Evolutionary conservation across 768 basidiomycete genomes (phyloP), one percentile per base, ranked within the genome.

Genomic region (Suillus luteus): DNA sequence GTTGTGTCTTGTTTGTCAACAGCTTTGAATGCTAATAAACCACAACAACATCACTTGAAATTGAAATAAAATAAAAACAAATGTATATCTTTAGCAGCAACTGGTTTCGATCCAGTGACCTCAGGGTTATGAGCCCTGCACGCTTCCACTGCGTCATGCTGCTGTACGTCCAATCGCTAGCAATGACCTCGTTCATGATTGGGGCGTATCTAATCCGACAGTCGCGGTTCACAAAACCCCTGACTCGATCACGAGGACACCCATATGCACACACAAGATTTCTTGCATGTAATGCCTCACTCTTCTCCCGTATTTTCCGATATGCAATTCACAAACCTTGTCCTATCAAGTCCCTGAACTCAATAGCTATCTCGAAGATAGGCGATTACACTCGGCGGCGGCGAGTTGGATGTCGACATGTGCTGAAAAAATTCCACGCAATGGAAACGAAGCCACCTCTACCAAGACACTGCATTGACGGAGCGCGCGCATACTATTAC

Each of bases 71-170:
- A 44, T 8, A 48, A 41, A 59, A 60, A 31, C 52, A 37, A 33
- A 38, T 52, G 2, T 15, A 35, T 40, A 46, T 22, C 19, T 8
- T 40, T 72, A 71, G 71, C 72, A 72, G 67, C 71, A 72, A 68
- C 72, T 69, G 63, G 71, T 72, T 72, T 72, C 71, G 71, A 72
- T 72, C 71, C 62, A 73, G 72, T 64, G 71, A 72, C 72, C 68
- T 72, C 72, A 66, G 72, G 71, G 71, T 72, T 55, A 70, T 66
- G 62, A 46, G 70, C 62, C 73, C 71, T 65, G 72, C 70, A 71
- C 73, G 68, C 71, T 71, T 66, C 68, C 65, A 62, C 68, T 68
- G 71, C 72, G 71, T 72, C 71, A 72, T 66, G 71, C 67, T 72
- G 72, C 72, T 72, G 41, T 60, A 0, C 0, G 2, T 17, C 0